Percentiles rank a stretch among this genome's conserved stretches.
These are phyloP conservation scores for Candida schatavii DNA, from an alignment of 805 yeast genomes.

Conservation along the genomic window DNA sequence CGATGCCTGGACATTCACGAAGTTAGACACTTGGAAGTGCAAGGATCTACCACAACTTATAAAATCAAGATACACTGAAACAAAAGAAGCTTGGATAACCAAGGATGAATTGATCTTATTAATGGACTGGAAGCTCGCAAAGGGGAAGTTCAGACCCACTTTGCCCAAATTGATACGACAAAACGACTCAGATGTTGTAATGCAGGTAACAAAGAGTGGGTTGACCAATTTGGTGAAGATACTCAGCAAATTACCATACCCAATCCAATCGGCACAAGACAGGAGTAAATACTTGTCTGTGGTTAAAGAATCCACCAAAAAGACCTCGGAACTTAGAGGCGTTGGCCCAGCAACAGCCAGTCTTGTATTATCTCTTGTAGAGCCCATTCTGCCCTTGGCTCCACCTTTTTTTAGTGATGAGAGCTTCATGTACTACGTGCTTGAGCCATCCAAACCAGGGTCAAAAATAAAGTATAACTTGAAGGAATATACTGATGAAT, in stretches of 20 bases:
- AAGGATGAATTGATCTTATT: conserved; percentile 38
- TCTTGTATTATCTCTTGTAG: conserved; percentile 35
- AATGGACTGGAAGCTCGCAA: conserved; percentile 49
- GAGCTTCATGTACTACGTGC: conserved; percentile 35
- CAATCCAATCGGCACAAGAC: not conserved
- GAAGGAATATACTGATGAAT: conserved; percentile 41
- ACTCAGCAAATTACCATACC: not conserved
- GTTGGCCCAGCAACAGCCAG: conserved; percentile 54
- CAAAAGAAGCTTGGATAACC: conserved; percentile 25
- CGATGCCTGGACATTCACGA: conserved; percentile 24
- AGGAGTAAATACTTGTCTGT: conserved; percentile 14
- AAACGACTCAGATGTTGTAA: conserved; percentile 30
- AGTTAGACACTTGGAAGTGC: conserved; percentile 39
- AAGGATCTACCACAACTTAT: conserved; percentile 26
- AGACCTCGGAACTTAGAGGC: conserved; percentile 37
- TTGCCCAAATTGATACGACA: conserved; percentile 40
- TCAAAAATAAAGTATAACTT: conserved; percentile 39
- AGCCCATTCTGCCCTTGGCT: conserved; percentile 18
- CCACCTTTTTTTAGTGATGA: conserved; percentile 53
- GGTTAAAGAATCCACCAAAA: conserved; percentile 25
- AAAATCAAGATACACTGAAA: conserved; percentile 18
- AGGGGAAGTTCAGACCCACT: conserved; percentile 45
- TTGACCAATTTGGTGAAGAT: conserved; percentile 4
- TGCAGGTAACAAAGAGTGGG: conserved; percentile 27
- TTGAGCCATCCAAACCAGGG: conserved; percentile 18